Conservation (phyloP, 106 monocot genomes). For the Allium cepa region DNA sequence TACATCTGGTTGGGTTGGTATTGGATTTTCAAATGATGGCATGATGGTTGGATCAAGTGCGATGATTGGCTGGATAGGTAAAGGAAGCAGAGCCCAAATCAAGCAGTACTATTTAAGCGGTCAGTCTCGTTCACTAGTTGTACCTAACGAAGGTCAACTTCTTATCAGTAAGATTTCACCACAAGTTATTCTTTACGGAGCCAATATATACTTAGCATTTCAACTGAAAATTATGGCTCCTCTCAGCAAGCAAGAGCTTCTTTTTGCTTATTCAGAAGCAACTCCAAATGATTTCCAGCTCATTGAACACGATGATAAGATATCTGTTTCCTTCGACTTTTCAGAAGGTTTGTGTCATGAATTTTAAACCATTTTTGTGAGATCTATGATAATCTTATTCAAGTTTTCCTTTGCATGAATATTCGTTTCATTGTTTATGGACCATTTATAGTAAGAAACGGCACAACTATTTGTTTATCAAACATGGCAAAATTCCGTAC, state of each 20-base stretch:
- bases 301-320: constrained; percentile 48
- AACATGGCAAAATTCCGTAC: too few relatives aligned
- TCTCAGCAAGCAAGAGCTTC: constrained; percentile 21
- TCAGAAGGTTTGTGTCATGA: constrained; percentile 31
- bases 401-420: too few relatives aligned
- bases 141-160: constrained; percentile 39
- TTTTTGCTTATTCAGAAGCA: constrained; percentile 34
- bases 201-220: constrained; percentile 59
- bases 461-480: too few relatives aligned
- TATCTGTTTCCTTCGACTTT: constrained; percentile 56
- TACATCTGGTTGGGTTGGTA: constrained; percentile 59
- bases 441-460: too few relatives aligned
- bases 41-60: constrained; percentile 76
- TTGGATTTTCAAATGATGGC: constrained; percentile 68
- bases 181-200: constrained; percentile 32
- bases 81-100: constrained; percentile 37
- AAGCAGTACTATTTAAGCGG: constrained; percentile 49
- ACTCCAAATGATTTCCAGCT: constrained; percentile 34
- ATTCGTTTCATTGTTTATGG: too few relatives aligned
- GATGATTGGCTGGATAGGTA: constrained; percentile 73
- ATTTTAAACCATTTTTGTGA: too few relatives aligned
- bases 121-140: constrained; percentile 30
- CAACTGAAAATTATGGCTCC: constrained; percentile 41
- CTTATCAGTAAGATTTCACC: constrained; percentile 18
- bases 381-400: too few relatives aligned